Conservation (phyloP, 108 stramenopile genomes). For the Licmophora abbreviata region DNA sequence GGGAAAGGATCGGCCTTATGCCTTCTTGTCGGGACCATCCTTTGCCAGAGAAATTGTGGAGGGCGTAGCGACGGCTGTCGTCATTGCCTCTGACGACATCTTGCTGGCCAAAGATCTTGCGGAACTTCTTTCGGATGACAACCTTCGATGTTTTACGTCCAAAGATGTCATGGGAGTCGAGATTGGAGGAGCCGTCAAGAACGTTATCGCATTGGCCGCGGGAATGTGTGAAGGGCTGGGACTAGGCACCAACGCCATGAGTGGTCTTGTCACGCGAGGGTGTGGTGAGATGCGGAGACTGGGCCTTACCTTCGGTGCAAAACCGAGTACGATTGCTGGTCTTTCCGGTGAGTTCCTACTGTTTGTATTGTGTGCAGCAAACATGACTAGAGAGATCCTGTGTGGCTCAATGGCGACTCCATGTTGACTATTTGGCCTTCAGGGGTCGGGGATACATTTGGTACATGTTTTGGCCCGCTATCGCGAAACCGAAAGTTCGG, state of each 20-base stretch:
- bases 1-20: slow-evolving; percentile 82
- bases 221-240: slow-evolving; percentile 97
- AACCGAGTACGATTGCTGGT: slow-evolving; percentile 83
- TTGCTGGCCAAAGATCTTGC: slow-evolving; percentile 85
- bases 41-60: slow-evolving; percentile 94
- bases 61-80: slow-evolving; percentile 90
- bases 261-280: slow-evolving; percentile 91
- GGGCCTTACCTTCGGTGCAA: slow-evolving; percentile 81
- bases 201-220: slow-evolving; percentile 95
- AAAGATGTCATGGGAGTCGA: slow-evolving; percentile 92
- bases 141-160: slow-evolving; percentile 85
- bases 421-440: background rate
- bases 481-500: slow-evolving; percentile 92
- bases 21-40: slow-evolving; percentile 90
- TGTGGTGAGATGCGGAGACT: slow-evolving; percentile 94
- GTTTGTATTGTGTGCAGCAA: background rate
- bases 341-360: slow-evolving; percentile 56
- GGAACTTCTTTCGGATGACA: slow-evolving; percentile 63
- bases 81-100: slow-evolving; percentile 88
- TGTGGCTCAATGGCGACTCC: background rate
- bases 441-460: slow-evolving; percentile 97
- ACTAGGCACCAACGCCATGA: slow-evolving; percentile 95
- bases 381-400: too few relatives aligned
- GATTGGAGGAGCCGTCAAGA: slow-evolving; percentile 96
- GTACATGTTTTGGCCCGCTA: slow-evolving; percentile 95